Base-by-base conservation (phyloP, 2,329 filamentous ascomycete genomes). In the Fonsecaea monophora region DNA sequence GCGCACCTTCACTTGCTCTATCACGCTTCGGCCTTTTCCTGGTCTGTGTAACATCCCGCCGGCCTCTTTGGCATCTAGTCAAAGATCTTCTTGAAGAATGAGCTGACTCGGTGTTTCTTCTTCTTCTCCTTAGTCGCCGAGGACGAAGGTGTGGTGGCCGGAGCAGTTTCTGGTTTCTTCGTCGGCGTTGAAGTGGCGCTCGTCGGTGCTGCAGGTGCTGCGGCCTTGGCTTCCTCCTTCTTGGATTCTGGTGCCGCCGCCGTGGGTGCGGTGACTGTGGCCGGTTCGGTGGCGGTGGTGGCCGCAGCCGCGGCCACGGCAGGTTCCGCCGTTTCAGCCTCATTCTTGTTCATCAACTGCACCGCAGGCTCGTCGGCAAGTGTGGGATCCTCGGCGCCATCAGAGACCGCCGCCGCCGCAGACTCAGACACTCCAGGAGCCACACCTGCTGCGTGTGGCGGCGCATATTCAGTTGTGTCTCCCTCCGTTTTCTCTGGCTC, bases 81-180 rank as follows among this genome's bases (percentile, higher is more conserved):
- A 64, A 86, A 77, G 77, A 85, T 86, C 70, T 84, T 84, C 79
- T 85, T 86, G 64, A 87, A 70, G 74, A 91, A 86, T 73, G 90
- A 85, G 78, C 88, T 90, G 66, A 89, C 73, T 62, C 88, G 83
- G 77, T 86, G 82, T 82, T 88, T 89, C 83, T 89, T 89, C 83
- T 90, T 90, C 80, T 86, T 87, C 60, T 87, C 83, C 15, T 81
- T 78, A 62, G 79, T 78, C 13, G 71, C 72, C 37, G 70, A 70
- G 15, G 67, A 56, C 12, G 69, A 40, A 53, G 71, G 67, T 21
- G 70, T 70, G 58, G 67, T 64, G 35, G 67, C 62, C 9, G 75
- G 75, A 35, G 77, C 74, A 37, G 74, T 72, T 68, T 67, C 67
- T 55, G 64, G 68, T 60, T 70, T 74, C 59, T 68, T 68, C 18